Base-by-base conservation (phyloP, 192 early-diverging fungal species). In the Backusella morwellensis region DNA sequence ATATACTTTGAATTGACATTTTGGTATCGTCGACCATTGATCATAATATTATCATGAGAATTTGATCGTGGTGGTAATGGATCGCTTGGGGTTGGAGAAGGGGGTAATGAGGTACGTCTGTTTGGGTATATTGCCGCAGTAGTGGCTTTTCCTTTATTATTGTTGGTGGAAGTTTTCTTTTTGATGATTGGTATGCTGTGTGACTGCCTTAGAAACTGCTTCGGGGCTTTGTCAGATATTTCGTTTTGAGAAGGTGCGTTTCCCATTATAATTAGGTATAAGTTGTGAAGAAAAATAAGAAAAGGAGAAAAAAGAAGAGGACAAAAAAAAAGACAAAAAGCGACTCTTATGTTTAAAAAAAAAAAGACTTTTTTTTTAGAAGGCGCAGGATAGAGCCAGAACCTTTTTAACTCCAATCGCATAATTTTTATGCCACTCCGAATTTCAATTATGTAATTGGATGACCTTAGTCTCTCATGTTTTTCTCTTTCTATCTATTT, bases 21-120 rank as follows among this genome's bases (percentile, higher is more conserved):
- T 38, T 78, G 80, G 56, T 73, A 77, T 40, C 68, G 40, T 70
- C 78, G 35, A 29, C 68, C 68, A 12, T 76, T 35, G 59, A 66
- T 63, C 19, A 50, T 38, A 14, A 59, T 34, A 63, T 63, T 63
- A 63, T 63, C 56, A 63, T 23, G 11, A 26, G 23, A 29, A 11
- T 34, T 47, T 41, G 36, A 63, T 14, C 21, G 21, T 26, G 56
- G 4, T 29, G 56, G 21, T 26, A 63, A 29, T 63, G 26, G 26
- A 63, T 29, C 3, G 26, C 56, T 63, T 63, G 56, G 56, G 12
- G 56, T 63, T 23, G 56, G 56, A 14, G 56, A 63, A 12, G 56
- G 56, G 56, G 56, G 56, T 63, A 63, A 63, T 5, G 56, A 63
- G 9, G 56, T 63, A 29, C 56, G 26, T 63, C 11, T 63, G 56